phyloP scores from a whole-genome alignment of 1,139 yeast species.

The Pichia sorboxylosa region DNA sequence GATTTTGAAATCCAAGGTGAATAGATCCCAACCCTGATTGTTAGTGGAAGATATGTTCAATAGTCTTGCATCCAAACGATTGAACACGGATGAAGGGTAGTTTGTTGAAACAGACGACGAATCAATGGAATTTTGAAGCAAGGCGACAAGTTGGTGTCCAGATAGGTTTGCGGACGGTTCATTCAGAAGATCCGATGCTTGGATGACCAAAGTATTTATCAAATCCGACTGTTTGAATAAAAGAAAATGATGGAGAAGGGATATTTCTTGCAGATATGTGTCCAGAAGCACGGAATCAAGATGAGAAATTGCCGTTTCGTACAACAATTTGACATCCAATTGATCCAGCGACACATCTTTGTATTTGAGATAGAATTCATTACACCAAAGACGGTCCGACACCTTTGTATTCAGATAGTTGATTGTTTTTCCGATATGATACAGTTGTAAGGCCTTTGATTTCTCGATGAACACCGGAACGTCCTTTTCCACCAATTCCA shows the following conservation, averaged over 20 bases:
- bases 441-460: slow-evolving; percentile 38
- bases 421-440: slow-evolving; percentile 70
- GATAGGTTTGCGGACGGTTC: slow-evolving; percentile 55
- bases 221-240: slow-evolving; percentile 73
- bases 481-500: slow-evolving; percentile 18
- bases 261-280: slow-evolving; percentile 5
- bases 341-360: not conserved
- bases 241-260: slow-evolving; percentile 45
- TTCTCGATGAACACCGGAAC: slow-evolving; percentile 50
- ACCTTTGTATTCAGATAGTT: slow-evolving; percentile 58
- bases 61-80: slow-evolving; percentile 70
- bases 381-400: slow-evolving; percentile 48
- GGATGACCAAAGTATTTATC: slow-evolving; percentile 48
- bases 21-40: slow-evolving; percentile 76
- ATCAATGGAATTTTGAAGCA: slow-evolving; percentile 56
- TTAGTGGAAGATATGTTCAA: slow-evolving; percentile 56
- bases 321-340: slow-evolving; percentile 31
- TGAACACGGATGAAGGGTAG: slow-evolving; percentile 26
- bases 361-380: slow-evolving; percentile 28
- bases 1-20: slow-evolving; percentile 72
- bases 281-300: slow-evolving; percentile 2
- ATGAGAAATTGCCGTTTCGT: slow-evolving; percentile 1
- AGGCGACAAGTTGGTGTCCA: slow-evolving; percentile 53
- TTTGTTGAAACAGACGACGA: slow-evolving; percentile 45
- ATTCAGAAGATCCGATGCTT: slow-evolving; percentile 43